These are phyloP conservation scores for Sclerotinia spermophila DNA, from an alignment of 2,329 filamentous ascomycete genomes.

Conservation along the genomic window DNA sequence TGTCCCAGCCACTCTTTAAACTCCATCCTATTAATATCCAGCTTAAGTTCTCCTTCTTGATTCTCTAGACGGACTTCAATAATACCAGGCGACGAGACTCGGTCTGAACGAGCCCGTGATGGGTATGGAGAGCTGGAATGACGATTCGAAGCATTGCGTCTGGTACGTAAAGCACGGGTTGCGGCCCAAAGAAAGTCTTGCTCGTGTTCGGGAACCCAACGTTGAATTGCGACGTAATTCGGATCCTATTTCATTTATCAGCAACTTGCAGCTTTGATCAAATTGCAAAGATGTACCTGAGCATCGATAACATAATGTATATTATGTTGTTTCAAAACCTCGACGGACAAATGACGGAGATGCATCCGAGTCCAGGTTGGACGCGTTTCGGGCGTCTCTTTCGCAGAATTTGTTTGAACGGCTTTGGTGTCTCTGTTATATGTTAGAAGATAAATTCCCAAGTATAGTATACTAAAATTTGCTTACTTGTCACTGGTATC, in stretches of 20 bases:
- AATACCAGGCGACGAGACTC: not conserved
- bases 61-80: not conserved
- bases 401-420: slow-evolving; percentile 45
- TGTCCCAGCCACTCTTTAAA: not conserved
- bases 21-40: slow-evolving; percentile 7
- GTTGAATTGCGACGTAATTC: slow-evolving; percentile 68
- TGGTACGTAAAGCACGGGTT: slow-evolving; percentile 50
- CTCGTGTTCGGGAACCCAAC: slow-evolving; percentile 67
- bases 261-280: too few species aligned
- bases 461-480: slow-evolving; percentile 28
- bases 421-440: slow-evolving; percentile 35
- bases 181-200: slow-evolving; percentile 71
- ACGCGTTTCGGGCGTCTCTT: slow-evolving; percentile 30
- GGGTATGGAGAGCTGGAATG: not conserved
- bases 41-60: not conserved
- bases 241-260: slow-evolving; percentile 48
- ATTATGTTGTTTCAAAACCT: slow-evolving; percentile 53
- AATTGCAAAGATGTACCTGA: not conserved
- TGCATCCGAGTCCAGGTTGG: slow-evolving; percentile 63
- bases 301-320: slow-evolving; percentile 55
- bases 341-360: slow-evolving; percentile 56
- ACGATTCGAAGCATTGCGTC: not conserved
- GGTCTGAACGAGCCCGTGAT: not conserved
- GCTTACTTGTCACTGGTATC: slow-evolving; percentile 39
- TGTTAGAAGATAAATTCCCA: slow-evolving; percentile 35